Evolutionary conservation across 2,329 filamentous ascomycete genomes (phyloP).

Genomic region (Lasiodiplodia sp.): DNA sequence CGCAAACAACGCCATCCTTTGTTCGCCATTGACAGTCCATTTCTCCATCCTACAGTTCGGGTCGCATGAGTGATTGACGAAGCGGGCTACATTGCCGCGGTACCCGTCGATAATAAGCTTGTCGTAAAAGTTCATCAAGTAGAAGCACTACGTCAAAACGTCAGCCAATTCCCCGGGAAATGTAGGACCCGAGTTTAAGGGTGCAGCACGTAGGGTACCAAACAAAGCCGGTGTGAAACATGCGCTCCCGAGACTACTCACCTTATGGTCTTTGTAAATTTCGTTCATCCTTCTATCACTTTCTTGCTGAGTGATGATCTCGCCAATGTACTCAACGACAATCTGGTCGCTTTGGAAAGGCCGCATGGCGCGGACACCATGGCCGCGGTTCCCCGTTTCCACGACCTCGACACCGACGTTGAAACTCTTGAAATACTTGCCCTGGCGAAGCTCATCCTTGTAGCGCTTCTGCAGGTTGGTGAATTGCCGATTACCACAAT

Average conservation of each 20-base stretch:
- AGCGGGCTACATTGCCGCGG: conserved; percentile 92
- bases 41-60: conserved; percentile 99
- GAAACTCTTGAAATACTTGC: conserved; percentile 70
- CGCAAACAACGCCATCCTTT: conserved; percentile 95
- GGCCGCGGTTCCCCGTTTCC: conserved; percentile 86
- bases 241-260: conserved; percentile 52
- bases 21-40: conserved; percentile 92
- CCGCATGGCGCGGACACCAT: conserved; percentile 89
- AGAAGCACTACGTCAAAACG: conserved; percentile 75
- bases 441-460: conserved; percentile 43
- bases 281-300: conserved; percentile 94
- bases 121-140: conserved; percentile 97
- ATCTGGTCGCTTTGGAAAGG: conserved; percentile 89
- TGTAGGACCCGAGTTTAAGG: neutral
- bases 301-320: conserved; percentile 95
- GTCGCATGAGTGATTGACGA: conserved; percentile 96
- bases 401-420: conserved; percentile 94
- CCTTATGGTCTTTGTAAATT: conserved; percentile 91
- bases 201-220: neutral
- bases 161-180: neutral
- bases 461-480: conserved; percentile 68
- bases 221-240: neutral
- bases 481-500: conserved; percentile 89
- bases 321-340: conserved; percentile 97
- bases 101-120: conserved; percentile 99